Percentiles rank a stretch among this genome's conserved stretches.
These are phyloP conservation scores for Hansenula sp. DNA, from an alignment of 1,139 yeast species.

Conservation along the genomic window DNA sequence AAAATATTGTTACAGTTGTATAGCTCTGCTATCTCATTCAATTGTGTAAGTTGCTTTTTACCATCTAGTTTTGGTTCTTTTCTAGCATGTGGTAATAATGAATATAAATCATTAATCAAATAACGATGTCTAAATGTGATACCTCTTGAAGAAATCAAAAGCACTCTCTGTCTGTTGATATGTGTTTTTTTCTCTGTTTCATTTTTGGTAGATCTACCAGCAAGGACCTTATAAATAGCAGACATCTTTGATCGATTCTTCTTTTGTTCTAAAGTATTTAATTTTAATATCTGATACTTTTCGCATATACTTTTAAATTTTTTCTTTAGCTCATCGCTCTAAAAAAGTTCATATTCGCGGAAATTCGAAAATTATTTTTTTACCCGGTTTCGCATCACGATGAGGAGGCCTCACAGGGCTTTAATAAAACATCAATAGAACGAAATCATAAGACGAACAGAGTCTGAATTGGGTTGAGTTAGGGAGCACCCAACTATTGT, in stretches of 20 bases:
- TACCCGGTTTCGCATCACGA: neutral
- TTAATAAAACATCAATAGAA: too few relatives aligned
- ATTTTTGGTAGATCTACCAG: constrained; percentile 27
- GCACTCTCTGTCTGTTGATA: constrained; percentile 75
- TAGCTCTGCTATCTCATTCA: constrained; percentile 93
- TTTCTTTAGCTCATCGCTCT: constrained; percentile 1
- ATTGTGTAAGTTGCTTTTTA: constrained; percentile 81
- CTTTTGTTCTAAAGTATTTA: neutral
- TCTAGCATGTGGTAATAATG: constrained; percentile 89
- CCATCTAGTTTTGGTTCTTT: constrained; percentile 96
- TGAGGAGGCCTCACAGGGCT: too few relatives aligned
- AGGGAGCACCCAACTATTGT: too few relatives aligned
- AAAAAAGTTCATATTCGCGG: neutral
- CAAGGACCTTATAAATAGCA: constrained; percentile 39
- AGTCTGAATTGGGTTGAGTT: too few relatives aligned
- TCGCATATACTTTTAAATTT: neutral
- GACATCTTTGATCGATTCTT: constrained; percentile 30
- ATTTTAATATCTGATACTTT: constrained; percentile 7
- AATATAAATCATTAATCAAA: constrained; percentile 74
- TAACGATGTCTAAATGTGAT: constrained; percentile 95
- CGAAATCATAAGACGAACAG: too few relatives aligned
- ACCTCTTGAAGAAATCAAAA: constrained; percentile 91
- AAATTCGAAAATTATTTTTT: neutral
- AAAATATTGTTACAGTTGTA: constrained; percentile 95
- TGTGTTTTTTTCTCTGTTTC: constrained; percentile 44